Base-by-base conservation (phyloP, 2,329 filamentous ascomycete species). In the Pseudocercospora fijiensis region DNA sequence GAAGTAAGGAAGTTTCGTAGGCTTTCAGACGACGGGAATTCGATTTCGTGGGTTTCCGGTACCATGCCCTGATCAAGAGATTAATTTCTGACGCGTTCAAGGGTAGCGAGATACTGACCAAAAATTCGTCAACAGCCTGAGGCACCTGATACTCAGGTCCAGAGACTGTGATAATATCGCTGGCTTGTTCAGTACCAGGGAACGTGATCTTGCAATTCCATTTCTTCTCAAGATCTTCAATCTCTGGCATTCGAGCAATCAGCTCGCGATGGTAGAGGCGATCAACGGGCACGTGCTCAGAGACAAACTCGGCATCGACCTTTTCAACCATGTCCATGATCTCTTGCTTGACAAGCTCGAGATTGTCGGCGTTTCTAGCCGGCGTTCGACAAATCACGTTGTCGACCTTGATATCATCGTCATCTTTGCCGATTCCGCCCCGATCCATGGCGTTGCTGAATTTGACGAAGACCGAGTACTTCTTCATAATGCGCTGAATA, bases 201-300 rank as follows among this genome's bases (percentile, higher is more conserved):
- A 99, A 99, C 71, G 92, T 91, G 74, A 99, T 96, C 82, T 98
- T 98, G 88, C 95, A 99, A 78, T 98, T 98, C 90, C 93, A 98
- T 80, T 96, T 97, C 84, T 96, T 96, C 82, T 99, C 95, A 58
- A 99, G 84, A 71, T 95, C 91, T 70, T 98, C 94, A 63, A 99
- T 92, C 74, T 97, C 91, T 51, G 86, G 83, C 68, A 98, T 88
- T 64, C 93, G 91, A 64, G 91, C 86, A 75, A 99, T 90, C 65
- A 99, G 87, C 79, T 96, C 92, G 69, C 95, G 91, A 75, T 99
- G 95, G 76, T 97, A 97, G 62, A 99, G 84, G 59, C 95, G 91
- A 76, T 98, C 94, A 73, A 98, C 92, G 70, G 91, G 90, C 70
- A 97, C 93, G 64, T 91, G 91, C 78, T 97, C 93, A 20, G 92